Conservation (phyloP, 495 filamentous ascomycete species). For the Trichoderma gamsii region DNA sequence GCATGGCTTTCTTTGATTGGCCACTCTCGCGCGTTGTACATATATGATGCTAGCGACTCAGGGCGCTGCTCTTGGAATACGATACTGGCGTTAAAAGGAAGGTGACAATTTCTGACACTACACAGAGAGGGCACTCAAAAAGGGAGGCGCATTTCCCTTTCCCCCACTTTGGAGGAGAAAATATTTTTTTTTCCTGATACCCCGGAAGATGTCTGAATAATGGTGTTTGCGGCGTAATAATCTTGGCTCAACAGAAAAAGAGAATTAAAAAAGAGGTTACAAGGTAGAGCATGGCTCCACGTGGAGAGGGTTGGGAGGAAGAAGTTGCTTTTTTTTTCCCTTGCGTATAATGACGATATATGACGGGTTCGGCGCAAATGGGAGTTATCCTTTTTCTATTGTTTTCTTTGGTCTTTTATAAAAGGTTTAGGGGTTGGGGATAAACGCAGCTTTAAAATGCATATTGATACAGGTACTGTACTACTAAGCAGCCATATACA, state of each 20-base stretch:
- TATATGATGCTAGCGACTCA: neutral
- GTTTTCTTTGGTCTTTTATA: no score
- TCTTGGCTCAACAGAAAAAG: neutral
- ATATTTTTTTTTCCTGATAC: neutral
- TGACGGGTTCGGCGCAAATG: slow-evolving; percentile 1
- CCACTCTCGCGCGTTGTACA: neutral
- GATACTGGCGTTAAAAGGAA: neutral
- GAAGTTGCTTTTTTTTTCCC: neutral
- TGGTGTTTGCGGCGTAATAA: neutral
- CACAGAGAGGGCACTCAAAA: neutral
- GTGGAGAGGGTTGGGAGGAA: slow-evolving; percentile 3
- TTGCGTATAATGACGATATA: neutral
- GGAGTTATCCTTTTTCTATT: neutral
- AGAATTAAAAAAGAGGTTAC: neutral
- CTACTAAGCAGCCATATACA: neutral
- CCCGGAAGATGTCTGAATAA: neutral
- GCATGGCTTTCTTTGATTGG: slow-evolving; percentile 5
- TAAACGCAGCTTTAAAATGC: neutral
- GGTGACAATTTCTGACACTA: neutral
- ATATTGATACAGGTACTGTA: neutral
- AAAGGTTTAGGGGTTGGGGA: neutral
- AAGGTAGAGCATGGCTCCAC: neutral
- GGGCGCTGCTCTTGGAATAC: neutral
- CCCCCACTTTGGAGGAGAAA: neutral
- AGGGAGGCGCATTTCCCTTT: neutral